phyloP scores from a whole-genome alignment of 2,329 filamentous ascomycete species.

The Aspergillus felis region DNA sequence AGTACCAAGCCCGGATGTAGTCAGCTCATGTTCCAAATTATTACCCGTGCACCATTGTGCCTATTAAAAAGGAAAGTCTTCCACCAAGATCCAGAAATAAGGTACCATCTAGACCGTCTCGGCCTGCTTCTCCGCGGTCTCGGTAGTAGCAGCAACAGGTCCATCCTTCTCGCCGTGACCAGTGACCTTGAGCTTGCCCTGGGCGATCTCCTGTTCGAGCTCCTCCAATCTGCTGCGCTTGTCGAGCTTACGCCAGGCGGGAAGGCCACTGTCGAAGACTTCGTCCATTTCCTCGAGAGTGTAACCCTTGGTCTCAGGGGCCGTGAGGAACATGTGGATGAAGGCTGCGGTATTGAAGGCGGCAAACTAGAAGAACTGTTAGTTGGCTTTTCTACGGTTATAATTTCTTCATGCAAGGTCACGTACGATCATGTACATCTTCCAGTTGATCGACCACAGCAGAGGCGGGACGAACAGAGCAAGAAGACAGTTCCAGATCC shows the following conservation, averaged over 20 bases:
- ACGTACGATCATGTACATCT: conserved; percentile 20
- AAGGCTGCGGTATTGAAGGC: conserved; percentile 16
- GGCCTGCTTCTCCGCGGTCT: not conserved
- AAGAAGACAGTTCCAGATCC: conserved; percentile 17
- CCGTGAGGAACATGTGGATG: conserved; percentile 17
- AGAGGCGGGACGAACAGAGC: conserved; percentile 16
- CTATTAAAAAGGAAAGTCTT: not conserved
- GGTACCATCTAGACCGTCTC: not conserved
- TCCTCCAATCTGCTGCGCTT: conserved; percentile 13
- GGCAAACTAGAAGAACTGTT: conserved; percentile 15
- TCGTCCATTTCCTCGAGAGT: conserved; percentile 23
- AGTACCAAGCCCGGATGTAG: not conserved
- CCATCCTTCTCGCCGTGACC: not conserved
- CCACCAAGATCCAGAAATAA: not conserved
- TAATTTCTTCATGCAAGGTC: not conserved
- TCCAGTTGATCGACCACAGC: conserved; percentile 19
- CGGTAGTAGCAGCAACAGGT: not conserved
- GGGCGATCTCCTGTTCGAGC: conserved; percentile 11
- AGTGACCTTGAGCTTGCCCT: conserved; percentile 15
- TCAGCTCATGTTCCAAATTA: not conserved
- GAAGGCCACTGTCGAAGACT: conserved; percentile 26
- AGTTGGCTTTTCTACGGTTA: not conserved
- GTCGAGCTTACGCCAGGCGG: conserved; percentile 14
- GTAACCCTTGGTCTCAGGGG: conserved; percentile 16
- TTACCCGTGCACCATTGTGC: not conserved